A percentile compares a stretch with the other conserved stretches of the same genome.
Evolutionary conservation across 2,329 filamentous ascomycete genomes (phyloP).

Genomic region (Paraphaeosphaeria sporulosa): DNA sequence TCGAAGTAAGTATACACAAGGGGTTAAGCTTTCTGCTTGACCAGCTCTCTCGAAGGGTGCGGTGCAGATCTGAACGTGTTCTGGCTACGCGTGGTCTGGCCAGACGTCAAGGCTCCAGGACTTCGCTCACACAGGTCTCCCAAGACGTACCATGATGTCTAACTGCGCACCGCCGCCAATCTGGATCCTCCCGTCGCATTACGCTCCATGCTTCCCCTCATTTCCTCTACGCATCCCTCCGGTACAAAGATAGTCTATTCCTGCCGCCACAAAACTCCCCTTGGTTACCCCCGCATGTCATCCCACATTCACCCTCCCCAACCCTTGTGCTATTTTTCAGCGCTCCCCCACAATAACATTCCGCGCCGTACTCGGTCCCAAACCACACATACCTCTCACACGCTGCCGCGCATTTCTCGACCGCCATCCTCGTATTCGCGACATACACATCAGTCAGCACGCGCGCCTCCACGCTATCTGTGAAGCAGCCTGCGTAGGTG

Average conservation of each 20-base stretch:
- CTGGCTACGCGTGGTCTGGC: too few species aligned
- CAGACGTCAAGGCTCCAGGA: too few species aligned
- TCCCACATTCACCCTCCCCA: slow-evolving; percentile 26
- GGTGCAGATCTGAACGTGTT: too few species aligned
- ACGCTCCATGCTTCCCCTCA: neutral
- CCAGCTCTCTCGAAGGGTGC: too few species aligned
- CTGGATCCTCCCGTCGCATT: neutral
- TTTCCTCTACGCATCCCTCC: neutral
- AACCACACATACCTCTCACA: slow-evolving; percentile 22
- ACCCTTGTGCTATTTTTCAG: slow-evolving; percentile 20
- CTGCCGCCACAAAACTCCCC: slow-evolving; percentile 29
- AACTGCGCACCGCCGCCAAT: neutral
- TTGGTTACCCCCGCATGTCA: slow-evolving; percentile 24
- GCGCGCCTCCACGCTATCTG: slow-evolving; percentile 25
- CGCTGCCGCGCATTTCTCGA: slow-evolving; percentile 23
- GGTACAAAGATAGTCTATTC: slow-evolving; percentile 27
- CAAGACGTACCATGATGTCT: too few species aligned
- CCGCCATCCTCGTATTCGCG: slow-evolving; percentile 20
- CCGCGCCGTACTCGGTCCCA: slow-evolving; percentile 26
- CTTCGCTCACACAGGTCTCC: too few species aligned
- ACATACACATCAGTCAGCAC: slow-evolving; percentile 16
- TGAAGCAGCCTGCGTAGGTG: slow-evolving; percentile 33
- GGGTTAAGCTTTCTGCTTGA: too few species aligned
- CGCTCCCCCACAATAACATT: slow-evolving; percentile 30
- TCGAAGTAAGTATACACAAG: too few species aligned